Evolutionary conservation across 73 alveolate species (phyloP).

Genomic region (Stentor roeselii): DNA sequence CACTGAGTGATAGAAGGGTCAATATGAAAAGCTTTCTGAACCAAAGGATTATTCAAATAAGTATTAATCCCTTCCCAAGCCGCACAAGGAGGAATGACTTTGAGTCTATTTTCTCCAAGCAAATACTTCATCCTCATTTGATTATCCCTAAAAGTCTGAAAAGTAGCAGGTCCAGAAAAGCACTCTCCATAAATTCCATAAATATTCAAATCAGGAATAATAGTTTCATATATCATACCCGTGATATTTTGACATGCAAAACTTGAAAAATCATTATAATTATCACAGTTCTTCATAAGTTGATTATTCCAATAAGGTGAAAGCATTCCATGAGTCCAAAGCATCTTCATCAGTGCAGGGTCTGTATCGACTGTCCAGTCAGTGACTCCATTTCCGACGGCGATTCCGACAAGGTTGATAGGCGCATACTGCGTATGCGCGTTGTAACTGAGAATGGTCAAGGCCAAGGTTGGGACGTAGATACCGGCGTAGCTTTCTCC

Average conservation of each 20-base stretch:
- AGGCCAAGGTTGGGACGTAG: slow-evolving; percentile 83
- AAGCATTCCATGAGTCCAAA: slow-evolving; percentile 46
- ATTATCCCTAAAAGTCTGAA: slow-evolving; percentile 26
- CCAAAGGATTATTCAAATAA: slow-evolving; percentile 30
- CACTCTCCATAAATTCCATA: slow-evolving; percentile 50
- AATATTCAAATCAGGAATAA: slow-evolving; percentile 30
- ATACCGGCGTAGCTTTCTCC: slow-evolving; percentile 98
- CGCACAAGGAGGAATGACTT: background rate
- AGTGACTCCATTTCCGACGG: slow-evolving; percentile 10
- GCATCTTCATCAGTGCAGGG: slow-evolving; percentile 47
- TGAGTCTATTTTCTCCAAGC: background rate
- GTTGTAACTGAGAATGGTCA: slow-evolving; percentile 43
- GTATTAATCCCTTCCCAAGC: background rate
- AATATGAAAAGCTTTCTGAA: slow-evolving; percentile 40
- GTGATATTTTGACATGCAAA: background rate
- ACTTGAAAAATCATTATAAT: slow-evolving; percentile 10
- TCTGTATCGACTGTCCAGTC: slow-evolving; percentile 31
- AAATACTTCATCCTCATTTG: background rate
- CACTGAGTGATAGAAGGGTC: slow-evolving; percentile 19
- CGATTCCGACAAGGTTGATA: background rate
- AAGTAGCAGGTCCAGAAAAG: slow-evolving; percentile 24
- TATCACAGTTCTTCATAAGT: slow-evolving; percentile 33
- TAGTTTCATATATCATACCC: background rate
- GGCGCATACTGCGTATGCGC: background rate
- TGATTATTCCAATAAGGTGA: slow-evolving; percentile 22